Conservation (phyloP, 116 monocot species). For the Iris pallida region DNA sequence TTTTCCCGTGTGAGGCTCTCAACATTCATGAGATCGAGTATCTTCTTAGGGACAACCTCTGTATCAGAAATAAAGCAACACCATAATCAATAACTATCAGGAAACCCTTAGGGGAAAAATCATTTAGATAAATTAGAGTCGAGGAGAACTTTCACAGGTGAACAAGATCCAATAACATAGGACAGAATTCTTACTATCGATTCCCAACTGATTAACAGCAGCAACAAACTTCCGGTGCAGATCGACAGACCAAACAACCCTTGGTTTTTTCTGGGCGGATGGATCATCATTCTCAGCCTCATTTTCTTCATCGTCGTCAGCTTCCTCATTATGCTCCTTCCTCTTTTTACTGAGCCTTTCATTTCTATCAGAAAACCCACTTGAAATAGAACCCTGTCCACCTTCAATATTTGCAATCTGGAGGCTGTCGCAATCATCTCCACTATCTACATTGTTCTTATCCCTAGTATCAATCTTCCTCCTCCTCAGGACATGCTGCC, state of each 20-base stretch:
- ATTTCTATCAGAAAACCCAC: conserved; percentile 32
- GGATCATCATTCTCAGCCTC: conserved; percentile 57
- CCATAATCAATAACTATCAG: not conserved
- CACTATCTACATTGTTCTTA: conserved; percentile 18
- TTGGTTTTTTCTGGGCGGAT: conserved; percentile 79
- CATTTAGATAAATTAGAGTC: not conserved
- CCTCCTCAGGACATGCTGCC: conserved; percentile 91
- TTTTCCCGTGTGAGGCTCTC: conserved; percentile 89
- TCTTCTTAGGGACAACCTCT: conserved; percentile 93
- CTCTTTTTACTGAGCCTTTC: conserved; percentile 53
- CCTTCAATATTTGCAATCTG: conserved; percentile 22
- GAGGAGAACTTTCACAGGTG: too few relatives aligned
- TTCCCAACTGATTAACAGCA: conserved; percentile 82
- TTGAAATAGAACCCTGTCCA: conserved; percentile 17
- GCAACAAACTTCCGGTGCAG: conserved; percentile 93
- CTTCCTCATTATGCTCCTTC: conserved; percentile 71
- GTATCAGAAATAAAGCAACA: conserved; percentile 17
- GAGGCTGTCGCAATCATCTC: conserved; percentile 34
- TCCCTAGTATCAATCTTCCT: conserved; percentile 48
- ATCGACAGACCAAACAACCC: conserved; percentile 91
- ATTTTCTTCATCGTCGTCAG: conserved; percentile 33
- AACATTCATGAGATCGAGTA: conserved; percentile 95
- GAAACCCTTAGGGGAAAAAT: not conserved
- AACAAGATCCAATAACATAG: not conserved
- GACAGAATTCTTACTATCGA: conserved; percentile 61